Evolutionary conservation across 345 rosid species (phyloP).

Genomic region (Bretschneidera sinensis): DNA sequence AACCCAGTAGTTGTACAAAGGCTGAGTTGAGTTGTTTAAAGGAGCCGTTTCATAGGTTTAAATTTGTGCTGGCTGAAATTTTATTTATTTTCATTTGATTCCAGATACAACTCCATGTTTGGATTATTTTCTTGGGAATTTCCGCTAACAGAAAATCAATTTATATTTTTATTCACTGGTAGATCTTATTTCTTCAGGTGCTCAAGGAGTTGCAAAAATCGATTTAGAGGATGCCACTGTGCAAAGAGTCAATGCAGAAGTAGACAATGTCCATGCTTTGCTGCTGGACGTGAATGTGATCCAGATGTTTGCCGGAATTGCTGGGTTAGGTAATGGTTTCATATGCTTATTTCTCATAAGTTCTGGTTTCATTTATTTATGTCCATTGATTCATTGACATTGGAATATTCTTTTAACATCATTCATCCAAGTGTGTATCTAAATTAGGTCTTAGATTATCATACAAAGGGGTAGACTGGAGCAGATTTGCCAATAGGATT

Average conservation of each 20-base stretch:
- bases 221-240: slow-evolving; percentile 99
- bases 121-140: neutral
- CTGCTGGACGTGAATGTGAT: slow-evolving; percentile 98
- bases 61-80: neutral
- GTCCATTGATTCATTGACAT: neutral
- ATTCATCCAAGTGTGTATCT: too few species aligned
- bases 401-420: neutral
- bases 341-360: neutral
- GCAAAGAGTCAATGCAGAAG: slow-evolving; percentile 99
- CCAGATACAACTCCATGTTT: neutral
- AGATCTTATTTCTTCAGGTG: slow-evolving; percentile 48
- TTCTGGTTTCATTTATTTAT: neutral
- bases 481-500: neutral
- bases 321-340: slow-evolving; percentile 54
- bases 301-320: slow-evolving; percentile 98
- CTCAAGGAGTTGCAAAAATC: slow-evolving; percentile 94
- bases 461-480: neutral
- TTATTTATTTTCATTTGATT: neutral
- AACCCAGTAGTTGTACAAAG: neutral
- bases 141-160: neutral
- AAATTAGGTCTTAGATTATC: neutral
- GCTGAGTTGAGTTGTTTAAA: neutral
- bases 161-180: neutral
- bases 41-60: neutral
- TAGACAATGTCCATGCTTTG: slow-evolving; percentile 98